Base-by-base conservation (phyloP, 495 filamentous ascomycete species). In the Penicillium roqueforti region DNA sequence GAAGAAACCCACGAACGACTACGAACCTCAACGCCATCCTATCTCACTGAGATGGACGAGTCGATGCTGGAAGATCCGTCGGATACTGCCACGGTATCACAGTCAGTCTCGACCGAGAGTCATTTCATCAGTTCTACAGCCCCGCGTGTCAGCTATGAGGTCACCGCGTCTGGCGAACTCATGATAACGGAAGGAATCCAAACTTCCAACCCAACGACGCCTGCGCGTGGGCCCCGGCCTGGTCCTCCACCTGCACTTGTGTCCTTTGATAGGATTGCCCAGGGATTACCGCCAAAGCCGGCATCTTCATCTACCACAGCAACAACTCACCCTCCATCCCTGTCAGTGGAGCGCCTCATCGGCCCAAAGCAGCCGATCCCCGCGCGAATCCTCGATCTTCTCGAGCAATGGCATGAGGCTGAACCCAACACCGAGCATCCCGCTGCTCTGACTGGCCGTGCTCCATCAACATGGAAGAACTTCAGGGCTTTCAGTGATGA, bases 401-500 rank as follows among this genome's bases (percentile, higher is more conserved):
- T 45, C 18, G 43, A 45, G 16, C 8, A 45, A 14, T 45, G 43
- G 43, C 43, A 45, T 20, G 26, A 14, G 9, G 16, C 8, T 2
- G 4, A 18, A 5, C n/a, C 43, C 1, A 1, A 45, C 16, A 45
- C 16, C 1, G 43, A 45, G 14, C 43, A 45, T 19, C 43, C 43
- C 0, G 8, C n/a, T 11, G 43, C 43, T n/a, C 2, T 45, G 8
- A 4, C 14, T 4, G n/a, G 16, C 4, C 43, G 43, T 6, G 43
- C n/a, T 6, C 31, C 36, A 2, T n/a, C 43, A 8, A 51, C 38
- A 6, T 44, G 20, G 38, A 25, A 28, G 5, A 10, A 51, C 13
- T 63, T 45, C 38, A 55, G 50, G 29, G 38, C 54, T 1, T 68
- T 61, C 47, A 53, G 61, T 16, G 37, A 53, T 7, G 37, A 65